These are phyloP conservation scores for Fusarium sp. DNA, from an alignment of 2,329 filamentous ascomycete genomes.

Conservation along the genomic window DNA sequence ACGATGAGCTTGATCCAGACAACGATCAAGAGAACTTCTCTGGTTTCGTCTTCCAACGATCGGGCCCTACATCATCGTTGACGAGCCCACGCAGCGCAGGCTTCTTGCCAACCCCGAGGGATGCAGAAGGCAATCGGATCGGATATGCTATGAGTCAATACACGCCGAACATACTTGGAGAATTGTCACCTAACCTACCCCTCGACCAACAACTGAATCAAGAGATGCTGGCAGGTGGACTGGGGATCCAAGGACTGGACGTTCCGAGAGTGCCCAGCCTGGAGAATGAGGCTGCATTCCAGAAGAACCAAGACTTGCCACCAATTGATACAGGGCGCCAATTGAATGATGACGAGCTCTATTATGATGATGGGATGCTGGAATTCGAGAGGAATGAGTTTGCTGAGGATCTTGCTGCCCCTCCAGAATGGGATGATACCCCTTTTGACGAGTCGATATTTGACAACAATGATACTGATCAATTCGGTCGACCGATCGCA, in stretches of 20 bases:
- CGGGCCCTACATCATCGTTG: slow-evolving; percentile 59
- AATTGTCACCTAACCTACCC: slow-evolving; percentile 26
- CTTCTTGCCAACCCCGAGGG: slow-evolving; percentile 61
- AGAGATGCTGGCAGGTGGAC: slow-evolving; percentile 44
- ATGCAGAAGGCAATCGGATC: slow-evolving; percentile 62
- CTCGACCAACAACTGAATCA: slow-evolving; percentile 11
- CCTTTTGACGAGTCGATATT: slow-evolving; percentile 79
- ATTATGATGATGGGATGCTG: slow-evolving; percentile 72
- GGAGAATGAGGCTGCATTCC: slow-evolving; percentile 34
- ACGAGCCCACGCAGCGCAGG: slow-evolving; percentile 59
- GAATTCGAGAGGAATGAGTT: slow-evolving; percentile 55
- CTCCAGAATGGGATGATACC: slow-evolving; percentile 57
- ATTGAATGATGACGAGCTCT: slow-evolving; percentile 67
- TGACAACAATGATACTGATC: slow-evolving; percentile 71
- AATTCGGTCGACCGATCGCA: slow-evolving; percentile 67
- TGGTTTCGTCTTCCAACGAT: slow-evolving; percentile 65
- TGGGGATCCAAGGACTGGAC: slow-evolving; percentile 54
- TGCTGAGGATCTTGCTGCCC: slow-evolving; percentile 53
- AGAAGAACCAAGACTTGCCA: slow-evolving; percentile 32
- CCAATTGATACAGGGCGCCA: slow-evolving; percentile 11
- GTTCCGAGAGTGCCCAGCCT: slow-evolving; percentile 21
- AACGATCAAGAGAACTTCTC: slow-evolving; percentile 65
- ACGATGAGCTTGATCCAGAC: slow-evolving; percentile 36
- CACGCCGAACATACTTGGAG: slow-evolving; percentile 42
- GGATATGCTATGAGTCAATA: slow-evolving; percentile 64